Evolutionary conservation across 768 basidiomycete species (phyloP).

Genomic region (Suillus alpinus): DNA sequence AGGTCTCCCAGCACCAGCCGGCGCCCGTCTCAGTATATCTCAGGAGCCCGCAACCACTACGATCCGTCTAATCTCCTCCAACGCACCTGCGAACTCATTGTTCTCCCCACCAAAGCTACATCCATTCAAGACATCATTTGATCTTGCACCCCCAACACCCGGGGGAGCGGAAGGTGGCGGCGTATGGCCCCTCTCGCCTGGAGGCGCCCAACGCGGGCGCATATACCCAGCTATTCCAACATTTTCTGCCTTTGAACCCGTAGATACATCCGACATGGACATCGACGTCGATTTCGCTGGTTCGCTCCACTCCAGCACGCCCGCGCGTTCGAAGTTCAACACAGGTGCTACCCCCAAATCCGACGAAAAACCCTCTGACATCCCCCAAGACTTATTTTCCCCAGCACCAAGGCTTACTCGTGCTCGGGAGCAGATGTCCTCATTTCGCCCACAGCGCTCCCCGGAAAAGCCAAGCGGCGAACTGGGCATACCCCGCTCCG

Average conservation of each 20-base stretch:
- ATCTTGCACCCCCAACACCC: slow-evolving; percentile 62
- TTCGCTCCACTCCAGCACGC: slow-evolving; percentile 15
- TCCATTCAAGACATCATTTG: slow-evolving; percentile 66
- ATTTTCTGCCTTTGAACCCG: slow-evolving; percentile 30
- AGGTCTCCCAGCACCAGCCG: slow-evolving; percentile 57
- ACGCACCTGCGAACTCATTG: slow-evolving; percentile 17
- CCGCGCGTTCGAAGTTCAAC: slow-evolving; percentile 24
- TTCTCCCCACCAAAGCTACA: slow-evolving; percentile 60
- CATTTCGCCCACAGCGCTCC: slow-evolving; percentile 18
- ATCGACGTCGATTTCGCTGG: slow-evolving; percentile 38
- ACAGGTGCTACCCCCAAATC: slow-evolving; percentile 25
- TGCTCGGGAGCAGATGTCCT: slow-evolving; percentile 8
- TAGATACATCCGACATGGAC: slow-evolving; percentile 33
- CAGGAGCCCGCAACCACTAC: slow-evolving; percentile 45
- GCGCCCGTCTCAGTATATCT: slow-evolving; percentile 62
- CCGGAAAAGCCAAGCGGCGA: neutral
- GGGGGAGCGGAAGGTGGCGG: slow-evolving; percentile 15
- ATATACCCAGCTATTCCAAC: slow-evolving; percentile 40
- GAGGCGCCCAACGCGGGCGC: slow-evolving; percentile 19
- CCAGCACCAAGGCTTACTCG: slow-evolving; percentile 27
- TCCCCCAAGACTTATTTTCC: slow-evolving; percentile 39
- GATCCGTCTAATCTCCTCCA: slow-evolving; percentile 43
- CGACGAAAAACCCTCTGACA: slow-evolving; percentile 30
- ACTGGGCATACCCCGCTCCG: slow-evolving; percentile 20
- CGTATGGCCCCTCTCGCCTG: slow-evolving; percentile 43